A percentile compares a stretch with the other conserved stretches of the same genome.
phyloP scores from a whole-genome alignment of 192 early-diverging fungal genomes.

The Funneliformis geosporum region DNA sequence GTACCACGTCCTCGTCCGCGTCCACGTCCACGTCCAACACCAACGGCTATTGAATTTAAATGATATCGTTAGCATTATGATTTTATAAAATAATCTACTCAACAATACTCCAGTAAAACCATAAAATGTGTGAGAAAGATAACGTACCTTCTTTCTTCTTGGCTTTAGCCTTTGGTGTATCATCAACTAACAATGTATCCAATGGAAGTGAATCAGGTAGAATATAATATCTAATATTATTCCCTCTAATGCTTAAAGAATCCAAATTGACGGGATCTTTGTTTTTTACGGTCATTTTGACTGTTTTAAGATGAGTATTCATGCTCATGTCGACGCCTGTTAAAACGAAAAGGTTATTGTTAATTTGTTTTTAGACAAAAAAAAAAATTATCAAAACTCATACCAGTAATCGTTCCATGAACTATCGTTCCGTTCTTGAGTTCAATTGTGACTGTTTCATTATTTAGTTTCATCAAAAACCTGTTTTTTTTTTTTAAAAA shows the following conservation, averaged over 20 bases:
- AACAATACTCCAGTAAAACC: not conserved
- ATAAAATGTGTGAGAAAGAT: not conserved
- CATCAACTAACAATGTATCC: conserved; percentile 95
- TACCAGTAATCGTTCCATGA: conserved; percentile 89
- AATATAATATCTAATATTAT: conserved; percentile 94
- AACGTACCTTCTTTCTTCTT: conserved; percentile 72
- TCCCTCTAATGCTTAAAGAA: conserved; percentile 92
- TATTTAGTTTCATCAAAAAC: conserved; percentile 97
- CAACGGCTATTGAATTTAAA: conserved; percentile 3
- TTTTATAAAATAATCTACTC: no score
- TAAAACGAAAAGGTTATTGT: not conserved
- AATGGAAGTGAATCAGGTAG: conserved; percentile 93
- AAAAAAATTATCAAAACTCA: not conserved
- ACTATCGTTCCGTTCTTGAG: conserved; percentile 98
- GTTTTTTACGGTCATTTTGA: conserved; percentile 97
- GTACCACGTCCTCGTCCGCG: conserved; percentile 69
- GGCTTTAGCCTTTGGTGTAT: conserved; percentile 90
- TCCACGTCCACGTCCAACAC: conserved; percentile 63
- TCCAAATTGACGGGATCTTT: conserved; percentile 90
- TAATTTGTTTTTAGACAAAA: not conserved
- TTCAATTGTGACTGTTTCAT: conserved; percentile 98
- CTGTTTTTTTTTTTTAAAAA: conserved; percentile 48
- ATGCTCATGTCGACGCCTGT: conserved; percentile 97
- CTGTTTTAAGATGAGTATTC: conserved; percentile 98
- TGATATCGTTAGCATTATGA: no score